Evolutionary conservation across 805 yeast genomes (phyloP), one percentile per base, ranked within the genome.

Genomic region (Yarrowia yakushimensis): DNA sequence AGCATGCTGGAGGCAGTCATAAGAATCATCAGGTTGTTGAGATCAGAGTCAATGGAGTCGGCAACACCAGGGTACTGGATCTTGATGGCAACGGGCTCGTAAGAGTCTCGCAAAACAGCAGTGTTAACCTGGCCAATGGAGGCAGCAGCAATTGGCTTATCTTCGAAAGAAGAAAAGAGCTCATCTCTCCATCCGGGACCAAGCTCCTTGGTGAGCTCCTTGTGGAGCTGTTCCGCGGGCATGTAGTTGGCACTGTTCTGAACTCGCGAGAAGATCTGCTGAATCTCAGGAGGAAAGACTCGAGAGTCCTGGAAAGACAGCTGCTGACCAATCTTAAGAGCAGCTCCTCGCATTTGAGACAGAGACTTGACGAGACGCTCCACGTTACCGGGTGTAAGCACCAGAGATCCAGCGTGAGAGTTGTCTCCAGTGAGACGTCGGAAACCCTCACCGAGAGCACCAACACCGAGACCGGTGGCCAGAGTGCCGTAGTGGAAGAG

Each of bases 1-100:
- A 94, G 78, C 65, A 94, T 75, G 27, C 90, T 79, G 15, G 96
- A 87, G 3, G 97, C 97, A 4, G 96, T 86, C 67, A 94, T 77
- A 34, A 94, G 78, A 81, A 92, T 78, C 65, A 91, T 74, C 63
- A 94, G 77, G 68, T 91, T 91, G 74, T 89, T 94, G 73, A 94
- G 81, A 73, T 94, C 99, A 0, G 97, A 88, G 73, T 94, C 97
- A 69, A 94, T 94, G 28, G 96, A 86, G 66, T 88, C 85, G 20
- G 88, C 94, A 12, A 94, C 98, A 9, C 99, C 99, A 0, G 99
- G 99, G 69, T 94, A 94, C 74, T 94, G 99, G 8, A 93, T 92
- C 72, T 94, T 94, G 11, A 93, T 96, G 11, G 96, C 99, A 20
- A 92, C 97, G 37, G 83, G 82, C 25, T 70, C 65, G 23, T 84